Conservation (phyloP, 2,329 filamentous ascomycete genomes). For the Stachybotrys chartarum region DNA sequence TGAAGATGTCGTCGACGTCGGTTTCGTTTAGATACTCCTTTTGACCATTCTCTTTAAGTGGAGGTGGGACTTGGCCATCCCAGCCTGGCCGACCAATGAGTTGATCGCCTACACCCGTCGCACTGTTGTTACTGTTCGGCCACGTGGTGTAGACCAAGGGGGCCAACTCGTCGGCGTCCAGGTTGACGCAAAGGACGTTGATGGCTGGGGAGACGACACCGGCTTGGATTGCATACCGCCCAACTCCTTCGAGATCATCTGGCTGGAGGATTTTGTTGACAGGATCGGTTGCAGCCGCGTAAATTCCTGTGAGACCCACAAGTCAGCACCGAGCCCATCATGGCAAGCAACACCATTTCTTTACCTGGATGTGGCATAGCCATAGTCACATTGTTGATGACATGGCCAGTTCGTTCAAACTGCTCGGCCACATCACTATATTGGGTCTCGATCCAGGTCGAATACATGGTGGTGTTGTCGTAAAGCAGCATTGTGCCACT, state of each 20-base stretch:
- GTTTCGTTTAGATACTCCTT: conserved; percentile 45
- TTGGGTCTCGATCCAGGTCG: conserved; percentile 58
- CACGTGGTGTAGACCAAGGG: conserved; percentile 60
- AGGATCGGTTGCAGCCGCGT: conserved; percentile 53
- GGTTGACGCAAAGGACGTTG: conserved; percentile 66
- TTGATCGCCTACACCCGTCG: conserved; percentile 27
- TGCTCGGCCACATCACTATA: conserved; percentile 43
- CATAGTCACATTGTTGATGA: conserved; percentile 70
- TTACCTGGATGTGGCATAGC: conserved; percentile 62
- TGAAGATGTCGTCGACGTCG: conserved; percentile 62
- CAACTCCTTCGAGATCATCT: conserved; percentile 54
- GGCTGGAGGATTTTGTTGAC: conserved; percentile 66
- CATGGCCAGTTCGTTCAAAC: conserved; percentile 42
- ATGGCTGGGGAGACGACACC: conserved; percentile 63
- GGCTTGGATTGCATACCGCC: conserved; percentile 60
- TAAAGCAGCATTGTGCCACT: conserved; percentile 55
- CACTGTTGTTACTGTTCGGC: conserved; percentile 33
- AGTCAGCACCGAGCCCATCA: background rate
- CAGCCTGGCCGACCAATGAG: conserved; percentile 26
- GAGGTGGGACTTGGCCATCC: conserved; percentile 27
- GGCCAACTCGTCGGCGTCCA: conserved; percentile 49
- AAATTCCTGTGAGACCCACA: conserved; percentile 34
- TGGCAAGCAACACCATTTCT: background rate
- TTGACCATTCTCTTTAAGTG: conserved; percentile 13
- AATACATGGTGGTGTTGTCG: conserved; percentile 66